These are phyloP conservation scores for Nigrospora oryzae DNA, from an alignment of 2,329 filamentous ascomycete species.

Conservation along the genomic window DNA sequence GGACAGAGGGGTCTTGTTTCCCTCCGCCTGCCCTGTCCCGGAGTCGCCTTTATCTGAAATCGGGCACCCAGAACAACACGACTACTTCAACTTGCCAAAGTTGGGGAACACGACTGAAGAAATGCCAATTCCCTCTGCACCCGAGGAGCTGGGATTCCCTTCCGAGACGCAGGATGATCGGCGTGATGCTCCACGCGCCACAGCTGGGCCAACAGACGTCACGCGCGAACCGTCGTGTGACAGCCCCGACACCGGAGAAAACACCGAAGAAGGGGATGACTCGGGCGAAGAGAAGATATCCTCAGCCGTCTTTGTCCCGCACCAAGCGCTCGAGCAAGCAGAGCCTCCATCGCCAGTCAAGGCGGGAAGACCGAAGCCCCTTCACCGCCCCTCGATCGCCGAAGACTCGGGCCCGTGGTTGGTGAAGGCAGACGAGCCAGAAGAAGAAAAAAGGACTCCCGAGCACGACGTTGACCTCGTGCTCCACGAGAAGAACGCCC, in stretches of 20 bases:
- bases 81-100: neutral
- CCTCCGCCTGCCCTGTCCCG: neutral
- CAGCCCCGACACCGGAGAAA: conserved; percentile 27
- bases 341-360: conserved; percentile 15
- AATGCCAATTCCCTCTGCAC: too few species aligned
- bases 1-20: neutral
- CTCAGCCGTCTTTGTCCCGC: conserved; percentile 76
- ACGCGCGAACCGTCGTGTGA: conserved; percentile 27
- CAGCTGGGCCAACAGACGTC: conserved; percentile 1
- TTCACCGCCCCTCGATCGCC: conserved; percentile 15
- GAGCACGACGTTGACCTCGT: conserved; percentile 25
- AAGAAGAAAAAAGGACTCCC: conserved; percentile 18
- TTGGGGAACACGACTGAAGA: too few species aligned
- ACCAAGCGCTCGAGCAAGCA: conserved; percentile 48
- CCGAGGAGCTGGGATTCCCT: too few species aligned
- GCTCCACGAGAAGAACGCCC: conserved; percentile 13
- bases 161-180: too few species aligned
- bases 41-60: neutral
- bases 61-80: neutral
- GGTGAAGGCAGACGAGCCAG: conserved; percentile 47
- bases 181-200: too few species aligned
- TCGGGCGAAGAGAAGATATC: conserved; percentile 80
- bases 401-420: conserved; percentile 44
- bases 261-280: conserved; percentile 42
- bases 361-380: conserved; percentile 18